Evolutionary conservation across 257 asterid genomes (phyloP), one percentile per base, ranked within the genome.

Genomic region (Jasminum sambac): DNA sequence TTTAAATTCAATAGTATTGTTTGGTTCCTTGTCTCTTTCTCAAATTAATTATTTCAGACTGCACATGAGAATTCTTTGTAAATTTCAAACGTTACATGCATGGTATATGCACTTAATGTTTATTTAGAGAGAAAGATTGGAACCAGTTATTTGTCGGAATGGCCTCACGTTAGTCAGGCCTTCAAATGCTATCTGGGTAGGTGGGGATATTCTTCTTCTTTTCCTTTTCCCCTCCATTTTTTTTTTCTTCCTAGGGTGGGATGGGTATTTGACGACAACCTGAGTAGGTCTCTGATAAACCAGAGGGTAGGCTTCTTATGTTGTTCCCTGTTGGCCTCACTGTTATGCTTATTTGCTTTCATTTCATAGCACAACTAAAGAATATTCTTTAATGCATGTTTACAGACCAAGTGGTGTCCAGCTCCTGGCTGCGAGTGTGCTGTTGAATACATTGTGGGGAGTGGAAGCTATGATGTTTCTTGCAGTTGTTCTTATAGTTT

Each of bases 401-500:
- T 79, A 64, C 90, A 95, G 99, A 88, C 96, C 66, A 95, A 95
- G 67, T 78, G 87, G 87, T 82, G 90, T 50, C 83, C 88, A 2
- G 71, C 77, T 21, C 85, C 85, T 5, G 84, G 84, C 0, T 83
- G 90, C 48, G 82, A 64, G 0, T 48, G 3, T 17, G 88, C 83
- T 0, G 65, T 81, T 8, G 80, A 72, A 5, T 70, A 46, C 24
- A 91, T 81, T 19, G 88, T 81, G 61, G 99, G 99, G 71, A 85
- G 98, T 74, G 96, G 98, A 71, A 91, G 83, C 86, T 95, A 88
- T 79, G 99, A 95, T 80, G 98, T 95, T 81, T 67, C 84, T 67
- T 95, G 99, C 81, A 74, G 93, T 80, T 95, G 99, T 82, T 88
- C 95, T 5, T 82, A 85, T 77, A 88, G 97, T 74, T 95, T 91